phyloP scores from a whole-genome alignment of 352 stramenopile species.

The Globisporangium cystogenes region DNA sequence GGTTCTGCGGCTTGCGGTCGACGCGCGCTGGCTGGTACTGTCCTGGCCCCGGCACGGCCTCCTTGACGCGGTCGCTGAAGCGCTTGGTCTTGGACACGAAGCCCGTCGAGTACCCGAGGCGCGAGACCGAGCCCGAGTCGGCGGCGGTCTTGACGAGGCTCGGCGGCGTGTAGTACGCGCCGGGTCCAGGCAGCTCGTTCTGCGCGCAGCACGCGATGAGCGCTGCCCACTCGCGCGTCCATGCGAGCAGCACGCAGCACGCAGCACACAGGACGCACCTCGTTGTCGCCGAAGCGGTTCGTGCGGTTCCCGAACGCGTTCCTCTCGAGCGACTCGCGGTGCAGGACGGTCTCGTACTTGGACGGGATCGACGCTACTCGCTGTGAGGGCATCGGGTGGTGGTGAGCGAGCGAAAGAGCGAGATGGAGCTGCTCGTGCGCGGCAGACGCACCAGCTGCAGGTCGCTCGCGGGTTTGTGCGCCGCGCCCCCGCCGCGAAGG shows the following conservation, averaged over 20 bases:
- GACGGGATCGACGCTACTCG: constrained; percentile 69
- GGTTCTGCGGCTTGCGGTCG: constrained; percentile 47
- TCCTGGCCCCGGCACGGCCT: constrained; percentile 51
- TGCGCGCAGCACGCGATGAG: too few species aligned
- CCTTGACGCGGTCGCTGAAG: constrained; percentile 44
- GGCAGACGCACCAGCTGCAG: constrained; percentile 14
- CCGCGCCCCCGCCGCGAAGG: constrained; percentile 15
- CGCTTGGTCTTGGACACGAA: constrained; percentile 79
- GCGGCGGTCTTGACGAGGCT: constrained; percentile 50
- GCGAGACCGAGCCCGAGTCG: constrained; percentile 71
- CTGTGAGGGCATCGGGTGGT: too few species aligned
- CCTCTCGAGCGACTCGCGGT: constrained; percentile 46
- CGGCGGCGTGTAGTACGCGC: constrained; percentile 60
- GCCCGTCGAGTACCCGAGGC: constrained; percentile 62
- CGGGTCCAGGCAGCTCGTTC: constrained; percentile 68
- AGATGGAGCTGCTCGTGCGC: neutral
- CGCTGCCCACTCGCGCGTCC: neutral
- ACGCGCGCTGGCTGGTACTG: constrained; percentile 39
- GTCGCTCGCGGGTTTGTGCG: constrained; percentile 10
- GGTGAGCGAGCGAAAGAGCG: too few species aligned
- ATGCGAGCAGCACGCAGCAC: neutral
- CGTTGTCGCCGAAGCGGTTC: constrained; percentile 51
- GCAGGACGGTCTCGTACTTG: constrained; percentile 72
- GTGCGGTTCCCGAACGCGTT: constrained; percentile 71
- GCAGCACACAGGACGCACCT: constrained; percentile 4